phyloP scores from a whole-genome alignment of 2,329 filamentous ascomycete species.

The Claviceps humidiphila region DNA sequence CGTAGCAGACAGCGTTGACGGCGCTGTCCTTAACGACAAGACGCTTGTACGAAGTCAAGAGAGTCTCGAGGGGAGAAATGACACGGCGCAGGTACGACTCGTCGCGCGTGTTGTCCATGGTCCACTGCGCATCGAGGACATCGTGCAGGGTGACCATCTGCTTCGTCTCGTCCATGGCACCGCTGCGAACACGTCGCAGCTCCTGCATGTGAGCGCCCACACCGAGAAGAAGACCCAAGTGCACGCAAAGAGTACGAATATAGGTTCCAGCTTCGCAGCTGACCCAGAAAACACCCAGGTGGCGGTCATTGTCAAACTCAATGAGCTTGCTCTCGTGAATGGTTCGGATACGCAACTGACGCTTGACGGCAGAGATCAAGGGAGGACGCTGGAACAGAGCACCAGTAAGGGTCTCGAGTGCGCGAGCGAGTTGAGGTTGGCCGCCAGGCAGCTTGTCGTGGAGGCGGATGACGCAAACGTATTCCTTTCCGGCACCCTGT shows the following conservation, averaged over 20 bases:
- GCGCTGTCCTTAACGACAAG: conserved; percentile 77
- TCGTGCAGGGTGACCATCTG: conserved; percentile 81
- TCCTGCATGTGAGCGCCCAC: conserved; percentile 98
- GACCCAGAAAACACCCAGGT: conserved; percentile 97
- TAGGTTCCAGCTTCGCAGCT: conserved; percentile 96
- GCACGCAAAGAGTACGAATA: conserved; percentile 94
- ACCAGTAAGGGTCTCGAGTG: conserved; percentile 89
- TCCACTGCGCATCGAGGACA: conserved; percentile 87
- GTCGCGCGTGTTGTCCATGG: conserved; percentile 88
- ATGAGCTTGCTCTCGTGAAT: conserved; percentile 94
- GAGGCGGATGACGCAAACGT: conserved; percentile 87
- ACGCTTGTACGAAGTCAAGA: conserved; percentile 88
- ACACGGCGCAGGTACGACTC: conserved; percentile 85
- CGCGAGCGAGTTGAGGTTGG: conserved; percentile 82
- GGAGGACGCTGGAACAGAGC: conserved; percentile 86
- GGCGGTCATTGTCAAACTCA: conserved; percentile 97
- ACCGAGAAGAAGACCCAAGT: conserved; percentile 62
- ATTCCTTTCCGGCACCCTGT: conserved; percentile 98
- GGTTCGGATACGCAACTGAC: conserved; percentile 93
- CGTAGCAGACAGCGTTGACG: conserved; percentile 96
- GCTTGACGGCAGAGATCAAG: conserved; percentile 96
- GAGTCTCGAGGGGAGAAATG: conserved; percentile 83
- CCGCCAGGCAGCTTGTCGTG: conserved; percentile 93
- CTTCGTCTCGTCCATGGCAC: conserved; percentile 86
- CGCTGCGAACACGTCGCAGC: conserved; percentile 81